Conservation (phyloP, 352 stramenopile genomes). For the Phytophthora palmivora region DNA sequence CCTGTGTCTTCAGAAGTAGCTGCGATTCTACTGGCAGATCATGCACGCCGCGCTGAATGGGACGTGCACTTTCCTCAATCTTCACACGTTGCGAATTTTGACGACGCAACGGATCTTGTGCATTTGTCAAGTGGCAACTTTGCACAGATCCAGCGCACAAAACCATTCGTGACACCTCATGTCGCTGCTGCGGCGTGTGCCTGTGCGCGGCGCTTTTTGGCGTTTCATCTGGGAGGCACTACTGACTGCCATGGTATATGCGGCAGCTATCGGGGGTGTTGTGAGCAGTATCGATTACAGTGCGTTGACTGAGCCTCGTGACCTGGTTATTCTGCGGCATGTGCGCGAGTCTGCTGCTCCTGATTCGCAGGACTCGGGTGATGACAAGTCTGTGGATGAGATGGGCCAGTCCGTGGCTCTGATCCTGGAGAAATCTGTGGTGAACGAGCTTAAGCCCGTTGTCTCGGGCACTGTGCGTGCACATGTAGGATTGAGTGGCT, state of each 20-base stretch:
- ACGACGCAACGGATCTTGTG: slow-evolving; percentile 78
- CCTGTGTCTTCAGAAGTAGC: slow-evolving; percentile 74
- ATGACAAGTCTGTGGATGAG: slow-evolving; percentile 51
- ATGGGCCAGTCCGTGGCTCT: slow-evolving; percentile 67
- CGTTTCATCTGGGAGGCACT: slow-evolving; percentile 50
- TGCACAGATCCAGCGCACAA: slow-evolving; percentile 47
- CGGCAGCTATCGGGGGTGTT: slow-evolving; percentile 54
- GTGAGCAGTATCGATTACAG: slow-evolving; percentile 66
- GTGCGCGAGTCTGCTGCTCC: slow-evolving; percentile 66
- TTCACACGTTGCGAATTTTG: slow-evolving; percentile 70
- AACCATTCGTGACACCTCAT: slow-evolving; percentile 60
- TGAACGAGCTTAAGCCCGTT: slow-evolving; percentile 73
- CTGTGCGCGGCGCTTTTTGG: slow-evolving; percentile 49
- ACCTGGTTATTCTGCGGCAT: slow-evolving; percentile 80
- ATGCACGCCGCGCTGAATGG: slow-evolving; percentile 78
- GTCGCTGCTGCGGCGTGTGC: slow-evolving; percentile 52
- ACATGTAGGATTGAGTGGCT: slow-evolving; percentile 71
- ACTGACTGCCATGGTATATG: slow-evolving; percentile 55
- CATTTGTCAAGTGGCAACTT: slow-evolving; percentile 64
- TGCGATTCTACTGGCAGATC: slow-evolving; percentile 66
- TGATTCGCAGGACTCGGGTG: slow-evolving; percentile 43
- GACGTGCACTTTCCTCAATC: slow-evolving; percentile 77
- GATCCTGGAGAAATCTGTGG: slow-evolving; percentile 84
- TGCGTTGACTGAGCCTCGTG: slow-evolving; percentile 53
- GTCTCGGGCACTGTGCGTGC: slow-evolving; percentile 53